Percentiles rank a stretch among this genome's conserved stretches.
Conservation (phyloP, 2,329 filamentous ascomycete genomes). For the Aspergillus udagawae region DNA sequence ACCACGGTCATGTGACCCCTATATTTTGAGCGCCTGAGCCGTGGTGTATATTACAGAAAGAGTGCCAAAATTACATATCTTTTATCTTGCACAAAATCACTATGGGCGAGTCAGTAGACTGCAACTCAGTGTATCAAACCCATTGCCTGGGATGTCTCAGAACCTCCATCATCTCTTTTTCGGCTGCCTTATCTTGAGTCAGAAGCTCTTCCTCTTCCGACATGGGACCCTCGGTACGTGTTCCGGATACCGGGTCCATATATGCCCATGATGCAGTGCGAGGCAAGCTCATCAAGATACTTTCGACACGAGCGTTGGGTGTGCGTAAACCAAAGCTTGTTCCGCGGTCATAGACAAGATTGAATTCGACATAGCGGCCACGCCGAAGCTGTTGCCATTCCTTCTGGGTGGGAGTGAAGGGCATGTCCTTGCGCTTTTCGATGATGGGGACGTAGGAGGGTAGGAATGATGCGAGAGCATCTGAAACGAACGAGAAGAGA, state of each 20-base stretch:
- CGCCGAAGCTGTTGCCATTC: slow-evolving; percentile 93
- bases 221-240: slow-evolving; percentile 45
- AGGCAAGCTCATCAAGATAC: slow-evolving; percentile 94
- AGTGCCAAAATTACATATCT: neutral
- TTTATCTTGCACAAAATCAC: neutral
- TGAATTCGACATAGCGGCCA: slow-evolving; percentile 98
- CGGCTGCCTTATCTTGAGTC: slow-evolving; percentile 42
- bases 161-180: slow-evolving; percentile 75
- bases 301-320: slow-evolving; percentile 86
- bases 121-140: slow-evolving; percentile 39
- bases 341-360: slow-evolving; percentile 92
- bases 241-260: slow-evolving; percentile 65
- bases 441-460: slow-evolving; percentile 90
- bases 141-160: slow-evolving; percentile 60
- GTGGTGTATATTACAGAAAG: neutral
- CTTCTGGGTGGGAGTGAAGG: slow-evolving; percentile 80
- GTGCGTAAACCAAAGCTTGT: slow-evolving; percentile 93
- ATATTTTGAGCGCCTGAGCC: neutral
- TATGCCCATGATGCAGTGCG: slow-evolving; percentile 92
- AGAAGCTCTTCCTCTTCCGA: slow-evolving; percentile 38
- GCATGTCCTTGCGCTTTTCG: slow-evolving; percentile 84
- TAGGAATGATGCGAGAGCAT: slow-evolving; percentile 80
- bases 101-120: neutral
- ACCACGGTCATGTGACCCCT: neutral
- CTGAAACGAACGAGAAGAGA: slow-evolving; percentile 82